Evolutionary conservation across 2,329 filamentous ascomycete species (phyloP), one percentile per base, ranked within the genome.

Genomic region (Arachnomyces sp.): DNA sequence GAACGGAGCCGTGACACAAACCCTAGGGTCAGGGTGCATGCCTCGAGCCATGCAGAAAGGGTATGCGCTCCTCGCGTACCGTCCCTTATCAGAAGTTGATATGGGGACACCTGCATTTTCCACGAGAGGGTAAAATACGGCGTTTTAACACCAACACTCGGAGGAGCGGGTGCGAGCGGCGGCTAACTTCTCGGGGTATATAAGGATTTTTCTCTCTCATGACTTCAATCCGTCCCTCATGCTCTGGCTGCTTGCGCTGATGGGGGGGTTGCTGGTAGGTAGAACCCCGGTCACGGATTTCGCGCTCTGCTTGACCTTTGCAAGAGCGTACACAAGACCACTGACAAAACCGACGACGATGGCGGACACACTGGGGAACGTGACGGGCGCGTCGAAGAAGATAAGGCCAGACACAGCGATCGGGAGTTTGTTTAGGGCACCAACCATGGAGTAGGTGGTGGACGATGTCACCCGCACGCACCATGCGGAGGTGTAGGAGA

Each of bases 401-500:
- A 98, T 67, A 31, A 98, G 76, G 18, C 92, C 92, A 48, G 83
- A 90, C 50, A 98, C 64, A 40, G 92, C 92, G 53, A 98, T 89
- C 31, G 92, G 92, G 25, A 98, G 81, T 74, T 98, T 98, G 76
- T 98, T 98, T 56, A 98, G 74, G 13, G 90, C 87, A 47, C 92
- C 92, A 42, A 96, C 92, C 90, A 98, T 96, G 20, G 86, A 94
- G 72, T 96, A 98, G 2, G 92, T 98, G 7, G 92, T 98, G 13
- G 89, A 95, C 0, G 89, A 94, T 6, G 92, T 96, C 49, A 94
- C 85, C 51, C 92, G 89, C 49, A 98, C 93, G 61, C 92, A 96
- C 92, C 92, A 98, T 29, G 92, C 92, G 12, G 90, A 95, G 59
- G 88, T 93, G 75, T 98, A 98, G n/a, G 90, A 96, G 65, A 98